Evolutionary conservation across 78 protist species (phyloP).

Genomic region (Polysphondylium violaceum): DNA sequence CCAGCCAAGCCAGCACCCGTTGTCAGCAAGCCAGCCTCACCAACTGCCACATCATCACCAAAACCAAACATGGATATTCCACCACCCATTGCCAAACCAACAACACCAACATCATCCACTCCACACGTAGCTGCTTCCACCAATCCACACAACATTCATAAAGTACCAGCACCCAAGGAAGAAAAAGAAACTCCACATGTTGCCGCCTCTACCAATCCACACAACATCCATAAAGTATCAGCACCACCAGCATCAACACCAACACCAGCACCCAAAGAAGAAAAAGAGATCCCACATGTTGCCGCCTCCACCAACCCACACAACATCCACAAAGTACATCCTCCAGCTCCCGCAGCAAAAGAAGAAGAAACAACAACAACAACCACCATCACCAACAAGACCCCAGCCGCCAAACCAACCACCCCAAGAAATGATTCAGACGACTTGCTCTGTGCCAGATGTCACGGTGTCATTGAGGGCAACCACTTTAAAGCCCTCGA

Average conservation of each 20-base stretch:
- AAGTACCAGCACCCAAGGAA: background rate
- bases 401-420: background rate
- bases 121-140: constrained; percentile 2
- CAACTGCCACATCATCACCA: background rate
- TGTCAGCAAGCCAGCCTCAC: background rate
- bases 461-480: constrained; percentile 46
- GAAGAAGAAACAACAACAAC: background rate
- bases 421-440: background rate
- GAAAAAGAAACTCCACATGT: background rate
- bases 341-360: background rate
- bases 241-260: constrained; percentile 10
- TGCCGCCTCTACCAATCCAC: background rate
- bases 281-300: background rate
- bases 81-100: constrained; percentile 7
- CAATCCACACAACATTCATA: constrained; percentile 35
- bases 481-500: constrained; percentile 71
- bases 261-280: background rate
- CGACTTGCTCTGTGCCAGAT: constrained; percentile 33
- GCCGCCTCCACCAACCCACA: background rate
- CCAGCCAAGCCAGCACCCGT: constrained; percentile 28
- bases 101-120: constrained; percentile 19
- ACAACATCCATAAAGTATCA: too few relatives aligned
- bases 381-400: background rate
- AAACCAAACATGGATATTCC: too few relatives aligned
- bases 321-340: too few relatives aligned